Base-by-base conservation (phyloP, 1,284 basidiomycete species). In the Ceratobasidium sp. region DNA sequence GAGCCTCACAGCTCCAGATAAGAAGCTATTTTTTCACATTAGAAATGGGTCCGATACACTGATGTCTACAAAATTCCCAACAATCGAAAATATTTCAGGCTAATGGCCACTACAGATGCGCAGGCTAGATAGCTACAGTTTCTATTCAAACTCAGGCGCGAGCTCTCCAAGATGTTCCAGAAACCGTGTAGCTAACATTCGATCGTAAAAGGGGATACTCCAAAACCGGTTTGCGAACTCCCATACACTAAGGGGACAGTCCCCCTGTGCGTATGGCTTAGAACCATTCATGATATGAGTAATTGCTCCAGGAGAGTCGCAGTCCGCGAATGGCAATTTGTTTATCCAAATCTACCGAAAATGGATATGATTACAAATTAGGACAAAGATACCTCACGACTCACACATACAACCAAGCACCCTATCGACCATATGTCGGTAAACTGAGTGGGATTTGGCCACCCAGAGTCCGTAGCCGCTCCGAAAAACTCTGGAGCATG, bases 401-500 rank as follows among this genome's bases (percentile, higher is more conserved):
- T n/a, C n/a, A n/a, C n/a, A n/a, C n/a, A n/a, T 14, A 55, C 28
- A 12, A 67, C 10, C 39, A 67, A 16, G 30, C 64, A 67, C 4
- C 64, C 64, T 3, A 67, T 14, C 2, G 64, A 34, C 64, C 64
- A 67, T 14, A 55, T 3, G 39, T 67, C 64, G 16, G 50, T 28
- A 45, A 53, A 67, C 26, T 55, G 64, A 16, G 64, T 67, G 14
- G 64, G 64, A 32, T 55, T 53, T 6, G 64, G 52, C 48, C 48
- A 41, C 4, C 34, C 46, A 8, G 52, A 8, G 28, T 43, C 36
- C 10, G 39, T 32, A 5, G 50, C n/a, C 5, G 36, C 52, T 23
- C 26, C 36, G 21, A 67, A 67, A 10, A 57, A 53, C 26, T 67
- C 64, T 14, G 64, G 64, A n/a, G 64, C 50, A 41, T 67, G 64